These are phyloP conservation scores for Rhizomucor miehei DNA, from an alignment of 371 early-diverging fungal species.

Conservation along the genomic window DNA sequence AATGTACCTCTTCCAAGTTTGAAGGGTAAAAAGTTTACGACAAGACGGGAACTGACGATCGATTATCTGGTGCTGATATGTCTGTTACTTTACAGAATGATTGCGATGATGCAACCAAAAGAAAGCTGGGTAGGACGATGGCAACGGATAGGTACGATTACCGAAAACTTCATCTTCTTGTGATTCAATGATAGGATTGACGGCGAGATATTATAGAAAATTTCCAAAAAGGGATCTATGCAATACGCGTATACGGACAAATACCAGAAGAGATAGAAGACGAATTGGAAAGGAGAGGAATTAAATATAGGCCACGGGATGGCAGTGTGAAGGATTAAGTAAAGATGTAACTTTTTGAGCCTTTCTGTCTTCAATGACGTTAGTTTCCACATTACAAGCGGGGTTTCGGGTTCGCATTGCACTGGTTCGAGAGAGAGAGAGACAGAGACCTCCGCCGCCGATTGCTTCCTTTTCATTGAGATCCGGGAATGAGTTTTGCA, in stretches of 20 bases:
- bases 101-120: conserved; percentile 80
- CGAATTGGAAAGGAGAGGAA: conserved; percentile 70
- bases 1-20: conserved; percentile 87
- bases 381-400: too few species aligned
- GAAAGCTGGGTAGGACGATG: conserved; percentile 88
- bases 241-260: conserved; percentile 86
- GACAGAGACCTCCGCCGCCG: too few species aligned
- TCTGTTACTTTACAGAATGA: conserved; percentile 38
- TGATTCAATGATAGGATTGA: not conserved
- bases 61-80: not conserved
- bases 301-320: conserved; percentile 84
- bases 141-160: conserved; percentile 69
- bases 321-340: conserved; percentile 50
- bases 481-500: conserved; percentile 18
- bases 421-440: too few species aligned
- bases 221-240: conserved; percentile 85
- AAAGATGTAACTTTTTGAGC: too few species aligned
- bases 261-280: conserved; percentile 88
- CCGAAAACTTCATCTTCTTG: not conserved
- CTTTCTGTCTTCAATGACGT: too few species aligned
- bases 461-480: too few species aligned
- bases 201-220: conserved; percentile 55
- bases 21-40: conserved; percentile 63
- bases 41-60: too few species aligned
- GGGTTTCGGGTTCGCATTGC: too few species aligned